Conservation (phyloP, 495 filamentous ascomycete species). For the Monascus purpureus region DNA sequence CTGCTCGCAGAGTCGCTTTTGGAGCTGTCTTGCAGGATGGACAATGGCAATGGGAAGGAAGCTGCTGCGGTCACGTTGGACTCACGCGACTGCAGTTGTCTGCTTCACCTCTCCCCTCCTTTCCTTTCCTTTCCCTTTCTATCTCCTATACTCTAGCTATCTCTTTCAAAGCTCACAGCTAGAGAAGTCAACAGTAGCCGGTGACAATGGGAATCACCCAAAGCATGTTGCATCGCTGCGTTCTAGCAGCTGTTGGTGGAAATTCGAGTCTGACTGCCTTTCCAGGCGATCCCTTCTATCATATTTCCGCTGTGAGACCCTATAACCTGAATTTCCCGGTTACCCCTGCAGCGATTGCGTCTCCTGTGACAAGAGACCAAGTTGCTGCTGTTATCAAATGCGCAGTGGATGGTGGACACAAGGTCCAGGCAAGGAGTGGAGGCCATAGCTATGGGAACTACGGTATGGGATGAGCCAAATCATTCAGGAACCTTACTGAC, state of each 20-base stretch:
- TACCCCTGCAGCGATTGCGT: conserved; percentile 45
- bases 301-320: conserved; percentile 6
- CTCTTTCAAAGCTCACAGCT: no score
- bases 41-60: no score
- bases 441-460: conserved; percentile 61
- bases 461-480: conserved; percentile 7
- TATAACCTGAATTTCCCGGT: conserved; percentile 54
- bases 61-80: no score
- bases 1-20: no score
- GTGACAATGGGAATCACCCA: conserved; percentile 4
- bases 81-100: no score
- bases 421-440: conserved; percentile 56
- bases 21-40: no score
- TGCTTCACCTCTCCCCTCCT: no score
- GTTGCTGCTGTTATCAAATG: conserved; percentile 47
- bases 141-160: no score
- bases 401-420: conserved; percentile 35
- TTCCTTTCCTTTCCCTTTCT: no score
- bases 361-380: conserved; percentile 42
- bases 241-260: conserved; percentile 11
- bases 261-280: conserved; percentile 10
- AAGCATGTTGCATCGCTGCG: conserved; percentile 4
- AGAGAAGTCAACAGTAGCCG: neutral
- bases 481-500: conserved; percentile 22
- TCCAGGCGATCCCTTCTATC: conserved; percentile 7